Evolutionary conservation across 108 stramenopile genomes (phyloP), one percentile per base, ranked within the genome.

Genomic region (Bacterosira constricta): DNA sequence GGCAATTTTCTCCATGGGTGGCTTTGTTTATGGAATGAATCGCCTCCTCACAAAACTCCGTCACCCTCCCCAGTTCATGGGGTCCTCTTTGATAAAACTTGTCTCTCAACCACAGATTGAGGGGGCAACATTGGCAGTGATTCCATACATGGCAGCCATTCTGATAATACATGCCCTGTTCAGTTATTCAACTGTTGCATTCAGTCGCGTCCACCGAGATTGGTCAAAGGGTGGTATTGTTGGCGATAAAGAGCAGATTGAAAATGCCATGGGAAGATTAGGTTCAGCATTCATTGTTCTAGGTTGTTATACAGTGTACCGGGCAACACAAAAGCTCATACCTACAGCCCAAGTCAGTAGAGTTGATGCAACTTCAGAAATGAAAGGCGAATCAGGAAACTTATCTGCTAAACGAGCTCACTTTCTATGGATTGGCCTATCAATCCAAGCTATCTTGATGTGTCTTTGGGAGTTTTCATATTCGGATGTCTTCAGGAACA

Each of bases 401-500:
- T 85, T 85, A 21, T 29, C 64, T 9, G 92, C 92, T 83, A 93
- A 91, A 74, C 74, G 95, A 9, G 84, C 90, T 6, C 91, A 89
- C 61, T 76, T 89, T 56, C 13, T 96, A 17, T 72, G 83, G 51
- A 39, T 62, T 27, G 32, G 77, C 26, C 47, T 85, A 18, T 56
- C 38, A 36, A 41, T 90, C 38, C 81, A 86, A 69, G 41, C 51
- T 26, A 38, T 74, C 41, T 57, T 90, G 38, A 54, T 90, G 39
- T 82, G 83, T 34, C 52, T 88, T 12, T 85, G 85, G 83, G 95
- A 96, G 60, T 94, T 94, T 59, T 81, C 85, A 18, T 96, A 92
- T 73, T 92, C 89, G 11, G 64, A 75, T 21, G 57, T 36, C 7
- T 94, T 93, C 68, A 81, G 71, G 71, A 67, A 66, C 45, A 56